Evolutionary conservation across 306 rosid species (phyloP), one percentile per base, ranked within the genome.

Genomic region (Cicer bijugum): DNA sequence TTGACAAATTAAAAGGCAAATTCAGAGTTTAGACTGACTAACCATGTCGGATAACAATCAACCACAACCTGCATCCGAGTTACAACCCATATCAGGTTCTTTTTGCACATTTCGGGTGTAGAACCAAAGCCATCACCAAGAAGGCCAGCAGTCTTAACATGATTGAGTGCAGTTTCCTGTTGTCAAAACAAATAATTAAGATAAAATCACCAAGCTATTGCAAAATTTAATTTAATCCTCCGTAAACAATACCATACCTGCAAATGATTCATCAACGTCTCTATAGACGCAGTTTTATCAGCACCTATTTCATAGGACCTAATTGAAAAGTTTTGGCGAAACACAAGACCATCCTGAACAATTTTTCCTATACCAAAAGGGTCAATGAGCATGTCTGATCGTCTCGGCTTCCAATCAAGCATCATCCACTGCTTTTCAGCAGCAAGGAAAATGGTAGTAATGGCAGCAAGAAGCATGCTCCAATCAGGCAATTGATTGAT

Each of bases 371-470:
- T 71, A 37, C 93, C 96, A 86, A 94, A 94, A 0, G 99, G 87
- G 35, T 94, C 96, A 4, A 85, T 44, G 14, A 87, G 87, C 91
- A 94, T 71, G 80, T 91, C 99, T 1, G 92, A 50, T 28, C 96
- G 88, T 78, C 86, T 87, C 33, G 99, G 97, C 83, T 91, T 94
- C 99, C 99, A 94, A 83, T 94, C 99, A 45, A 94, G 92, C 96
- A 87, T 91, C 90, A 89, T 94, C 99, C 97, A 94, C 84, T 94
- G 97, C 87, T 94, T 94, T 83, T 94, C 99, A 0, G 99, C 99
- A 1, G 97, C 99, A 78, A 94, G 85, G 86, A 94, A 91, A 15
- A 84, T 81, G 0, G 97, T 94, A 6, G 99, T 94, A 76, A 94
- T 87, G 43, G 99, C 99, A 28, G 99, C 99, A 77, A 94, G 95